phyloP scores from a whole-genome alignment of 768 basidiomycete species.

The Trametes cingulata region DNA sequence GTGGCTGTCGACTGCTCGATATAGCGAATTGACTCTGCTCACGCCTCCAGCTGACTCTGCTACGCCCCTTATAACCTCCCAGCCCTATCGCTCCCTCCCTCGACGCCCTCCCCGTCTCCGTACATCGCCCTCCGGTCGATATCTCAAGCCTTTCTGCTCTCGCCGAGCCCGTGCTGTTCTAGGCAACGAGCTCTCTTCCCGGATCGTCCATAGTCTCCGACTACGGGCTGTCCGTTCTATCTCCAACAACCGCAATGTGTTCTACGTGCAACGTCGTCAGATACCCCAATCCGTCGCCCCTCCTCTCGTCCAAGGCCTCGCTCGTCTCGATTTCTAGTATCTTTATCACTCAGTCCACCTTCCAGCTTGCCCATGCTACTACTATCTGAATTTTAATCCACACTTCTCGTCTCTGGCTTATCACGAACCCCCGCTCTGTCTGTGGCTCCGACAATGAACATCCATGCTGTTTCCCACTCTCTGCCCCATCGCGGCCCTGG shows the following conservation, averaged over 20 bases:
- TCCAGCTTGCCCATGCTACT: constrained; percentile 26
- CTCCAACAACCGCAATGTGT: constrained; percentile 28
- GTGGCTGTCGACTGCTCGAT: constrained; percentile 18
- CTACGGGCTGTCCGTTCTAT: constrained; percentile 30
- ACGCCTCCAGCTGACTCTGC: constrained; percentile 22
- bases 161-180: constrained; percentile 19
- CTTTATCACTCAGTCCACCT: constrained; percentile 25
- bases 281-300: constrained; percentile 28
- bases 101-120: background rate
- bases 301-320: background rate
- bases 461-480: constrained; percentile 45
- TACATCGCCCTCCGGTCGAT: background rate
- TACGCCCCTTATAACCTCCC: constrained; percentile 20
- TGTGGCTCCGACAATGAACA: constrained; percentile 25
- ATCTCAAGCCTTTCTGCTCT: background rate
- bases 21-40: constrained; percentile 20
- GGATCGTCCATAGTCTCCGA: constrained; percentile 36
- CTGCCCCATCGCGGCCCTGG: constrained; percentile 74
- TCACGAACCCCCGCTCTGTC: constrained; percentile 22
- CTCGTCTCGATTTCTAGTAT: constrained; percentile 16
- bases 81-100: constrained; percentile 4
- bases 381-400: constrained; percentile 23
- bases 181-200: constrained; percentile 23
- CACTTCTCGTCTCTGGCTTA: constrained; percentile 16
- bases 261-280: constrained; percentile 7